These are phyloP conservation scores for Astrephomene gubernaculifera DNA, from an alignment of 139 green algal species.

Conservation along the genomic window DNA sequence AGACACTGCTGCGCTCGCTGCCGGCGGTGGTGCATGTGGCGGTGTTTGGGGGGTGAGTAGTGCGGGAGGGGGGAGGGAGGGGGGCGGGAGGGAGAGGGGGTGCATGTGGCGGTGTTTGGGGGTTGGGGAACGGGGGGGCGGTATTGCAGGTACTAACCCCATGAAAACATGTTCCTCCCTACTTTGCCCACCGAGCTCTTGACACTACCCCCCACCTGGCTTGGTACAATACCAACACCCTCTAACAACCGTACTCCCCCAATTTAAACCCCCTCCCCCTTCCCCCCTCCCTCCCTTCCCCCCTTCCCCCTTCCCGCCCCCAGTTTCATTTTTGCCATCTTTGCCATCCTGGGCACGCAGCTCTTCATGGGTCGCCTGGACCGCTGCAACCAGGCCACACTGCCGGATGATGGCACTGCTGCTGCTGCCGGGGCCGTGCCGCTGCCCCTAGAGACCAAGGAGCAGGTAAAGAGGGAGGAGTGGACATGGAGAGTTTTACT, in stretches of 20 bases:
- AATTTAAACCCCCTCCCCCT: background rate
- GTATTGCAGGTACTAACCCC: too few species aligned
- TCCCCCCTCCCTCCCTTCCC: background rate
- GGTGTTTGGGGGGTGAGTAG: constrained; percentile 42
- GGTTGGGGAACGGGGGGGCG: too few species aligned
- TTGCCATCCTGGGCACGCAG: constrained; percentile 66
- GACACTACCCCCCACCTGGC: too few species aligned
- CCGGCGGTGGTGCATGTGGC: constrained; percentile 54
- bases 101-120: background rate
- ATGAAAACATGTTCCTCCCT: too few species aligned
- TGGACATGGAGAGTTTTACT: too few species aligned
- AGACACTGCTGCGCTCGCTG: constrained; percentile 54
- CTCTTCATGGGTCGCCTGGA: constrained; percentile 58
- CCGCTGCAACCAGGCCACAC: constrained; percentile 45
- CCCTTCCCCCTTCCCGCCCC: background rate
- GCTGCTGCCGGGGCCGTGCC: too few species aligned
- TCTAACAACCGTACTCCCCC: too few species aligned
- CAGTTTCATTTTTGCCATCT: constrained; percentile 60
- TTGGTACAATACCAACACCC: too few species aligned
- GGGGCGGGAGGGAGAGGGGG: background rate
- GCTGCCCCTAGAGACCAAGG: too few species aligned
- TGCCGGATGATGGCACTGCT: too few species aligned
- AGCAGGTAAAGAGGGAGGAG: too few species aligned
- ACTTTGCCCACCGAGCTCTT: too few species aligned
- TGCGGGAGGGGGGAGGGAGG: background rate